These are phyloP conservation scores for Fraxinus floribunda DNA, from an alignment of 305 asterid species.

Conservation along the genomic window DNA sequence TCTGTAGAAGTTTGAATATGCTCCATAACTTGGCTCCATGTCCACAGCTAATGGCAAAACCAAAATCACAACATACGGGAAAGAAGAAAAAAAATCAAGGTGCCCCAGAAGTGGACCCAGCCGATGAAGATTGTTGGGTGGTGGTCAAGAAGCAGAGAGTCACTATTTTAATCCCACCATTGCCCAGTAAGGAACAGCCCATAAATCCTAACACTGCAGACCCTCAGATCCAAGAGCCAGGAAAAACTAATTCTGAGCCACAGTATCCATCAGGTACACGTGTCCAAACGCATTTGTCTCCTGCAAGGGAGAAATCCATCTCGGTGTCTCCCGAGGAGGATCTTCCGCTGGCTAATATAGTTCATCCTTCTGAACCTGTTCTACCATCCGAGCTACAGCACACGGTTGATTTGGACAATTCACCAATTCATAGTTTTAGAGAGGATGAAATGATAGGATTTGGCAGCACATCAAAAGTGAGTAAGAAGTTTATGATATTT, in stretches of 20 bases:
- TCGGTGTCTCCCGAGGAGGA: conserved; percentile 38
- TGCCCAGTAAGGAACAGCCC: conserved; percentile 41
- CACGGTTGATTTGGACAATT: conserved; percentile 32
- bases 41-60: conserved; percentile 55
- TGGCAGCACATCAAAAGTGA: conserved; percentile 23
- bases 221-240: conserved; percentile 31
- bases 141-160: conserved; percentile 77
- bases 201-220: conserved; percentile 33
- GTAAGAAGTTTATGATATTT: conserved; percentile 38
- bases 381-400: conserved; percentile 22
- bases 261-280: conserved; percentile 27
- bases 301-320: conserved; percentile 41
- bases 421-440: conserved; percentile 30
- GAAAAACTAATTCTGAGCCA: conserved; percentile 27
- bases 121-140: conserved; percentile 58
- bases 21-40: not conserved
- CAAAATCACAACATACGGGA: conserved; percentile 37
- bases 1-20: conserved; percentile 1
- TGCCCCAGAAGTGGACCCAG: conserved; percentile 30
- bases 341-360: conserved; percentile 23
- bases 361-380: conserved; percentile 37
- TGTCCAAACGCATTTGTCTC: conserved; percentile 33
- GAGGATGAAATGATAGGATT: conserved; percentile 21
- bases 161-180: conserved; percentile 75
- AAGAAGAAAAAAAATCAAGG: conserved; percentile 40